phyloP scores from a whole-genome alignment of 208 protist species.

The Phytomonas francai region DNA sequence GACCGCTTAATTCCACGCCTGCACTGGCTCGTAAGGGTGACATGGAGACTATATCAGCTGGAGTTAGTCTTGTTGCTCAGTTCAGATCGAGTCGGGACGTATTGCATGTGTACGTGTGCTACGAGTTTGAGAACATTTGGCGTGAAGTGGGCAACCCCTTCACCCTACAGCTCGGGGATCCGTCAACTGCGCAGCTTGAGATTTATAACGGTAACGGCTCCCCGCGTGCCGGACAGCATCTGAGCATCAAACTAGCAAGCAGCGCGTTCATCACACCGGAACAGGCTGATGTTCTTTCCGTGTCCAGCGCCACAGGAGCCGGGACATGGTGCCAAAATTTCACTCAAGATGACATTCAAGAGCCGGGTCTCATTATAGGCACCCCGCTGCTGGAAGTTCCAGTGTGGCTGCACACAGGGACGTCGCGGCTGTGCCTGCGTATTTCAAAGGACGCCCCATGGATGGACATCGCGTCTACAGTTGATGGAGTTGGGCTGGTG shows the following conservation, averaged over 20 bases:
- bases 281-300: constrained; percentile 35
- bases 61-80: constrained; percentile 57
- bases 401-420: constrained; percentile 55
- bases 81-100: constrained; percentile 21
- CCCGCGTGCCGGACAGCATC: constrained; percentile 69
- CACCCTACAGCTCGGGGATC: constrained; percentile 28
- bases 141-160: constrained; percentile 47
- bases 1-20: constrained; percentile 22
- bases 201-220: constrained; percentile 13
- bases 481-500: constrained; percentile 22
- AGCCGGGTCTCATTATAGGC: constrained; percentile 45
- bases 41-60: constrained; percentile 23
- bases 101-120: constrained; percentile 55
- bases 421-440: constrained; percentile 51
- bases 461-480: constrained; percentile 48
- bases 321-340: constrained; percentile 89
- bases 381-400: constrained; percentile 42
- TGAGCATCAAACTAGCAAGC: constrained; percentile 38
- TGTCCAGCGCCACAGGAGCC: constrained; percentile 13
- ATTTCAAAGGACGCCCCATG: constrained; percentile 26
- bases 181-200: constrained; percentile 28
- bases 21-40: constrained; percentile 31
- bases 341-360: constrained; percentile 38
- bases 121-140: constrained; percentile 42
- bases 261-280: constrained; percentile 9